phyloP scores from a whole-genome alignment of 495 filamentous ascomycete species.

The Penicillium egyptiacum region DNA sequence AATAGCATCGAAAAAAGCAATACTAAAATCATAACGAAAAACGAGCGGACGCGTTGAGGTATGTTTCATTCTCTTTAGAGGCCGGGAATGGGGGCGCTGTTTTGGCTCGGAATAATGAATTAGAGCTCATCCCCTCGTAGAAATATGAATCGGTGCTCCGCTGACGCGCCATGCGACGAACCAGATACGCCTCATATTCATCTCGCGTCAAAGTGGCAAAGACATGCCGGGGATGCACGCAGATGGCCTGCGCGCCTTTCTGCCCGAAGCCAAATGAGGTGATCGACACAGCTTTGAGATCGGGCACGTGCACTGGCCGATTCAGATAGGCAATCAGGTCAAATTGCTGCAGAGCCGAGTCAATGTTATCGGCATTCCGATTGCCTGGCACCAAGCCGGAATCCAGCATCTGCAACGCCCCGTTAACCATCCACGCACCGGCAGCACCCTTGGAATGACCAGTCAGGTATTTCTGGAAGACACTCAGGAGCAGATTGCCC shows the following conservation, averaged over 20 bases:
- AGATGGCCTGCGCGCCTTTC: constrained; percentile 95
- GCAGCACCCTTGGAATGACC: constrained; percentile 99
- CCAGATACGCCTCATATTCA: constrained; percentile 68
- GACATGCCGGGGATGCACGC: constrained; percentile 92
- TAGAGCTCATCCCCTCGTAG: constrained; percentile 4
- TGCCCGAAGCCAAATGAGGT: constrained; percentile 99
- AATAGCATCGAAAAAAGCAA: background rate
- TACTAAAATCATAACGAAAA: background rate
- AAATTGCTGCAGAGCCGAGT: constrained; percentile 91
- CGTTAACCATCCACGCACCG: constrained; percentile 99
- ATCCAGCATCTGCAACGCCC: constrained; percentile 90
- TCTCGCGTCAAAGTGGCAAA: constrained; percentile 85
- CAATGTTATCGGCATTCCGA: constrained; percentile 95
- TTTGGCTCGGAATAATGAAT: constrained; percentile 4
- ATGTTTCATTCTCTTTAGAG: background rate
- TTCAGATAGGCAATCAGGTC: constrained; percentile 96
- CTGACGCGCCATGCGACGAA: background rate
- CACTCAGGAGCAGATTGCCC: constrained; percentile 91
- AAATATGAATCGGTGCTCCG: background rate
- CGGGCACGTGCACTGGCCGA: constrained; percentile 91
- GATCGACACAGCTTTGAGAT: constrained; percentile 94
- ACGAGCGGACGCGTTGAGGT: background rate
- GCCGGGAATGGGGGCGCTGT: background rate
- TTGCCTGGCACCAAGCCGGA: constrained; percentile 92
- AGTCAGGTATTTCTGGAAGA: constrained; percentile 99